Conservation (phyloP, 108 stramenopile species). For the Skeletonema costatum region DNA sequence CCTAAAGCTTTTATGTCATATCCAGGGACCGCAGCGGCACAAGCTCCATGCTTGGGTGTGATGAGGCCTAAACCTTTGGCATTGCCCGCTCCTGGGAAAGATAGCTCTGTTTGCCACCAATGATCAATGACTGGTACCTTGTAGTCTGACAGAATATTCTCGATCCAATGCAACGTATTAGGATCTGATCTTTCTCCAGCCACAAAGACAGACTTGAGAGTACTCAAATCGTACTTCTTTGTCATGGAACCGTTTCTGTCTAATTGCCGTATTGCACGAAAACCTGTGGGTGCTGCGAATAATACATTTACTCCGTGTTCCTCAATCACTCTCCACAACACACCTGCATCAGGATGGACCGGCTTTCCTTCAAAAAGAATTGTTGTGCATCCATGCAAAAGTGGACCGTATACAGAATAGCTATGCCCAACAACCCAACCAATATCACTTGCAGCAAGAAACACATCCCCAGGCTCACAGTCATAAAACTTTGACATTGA, state of each 20-base stretch:
- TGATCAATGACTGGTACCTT: conserved; percentile 62
- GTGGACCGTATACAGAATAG: conserved; percentile 75
- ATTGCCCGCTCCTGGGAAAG: conserved; percentile 50
- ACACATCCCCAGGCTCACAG: conserved; percentile 67
- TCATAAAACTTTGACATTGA: conserved; percentile 68
- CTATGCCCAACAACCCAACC: conserved; percentile 84
- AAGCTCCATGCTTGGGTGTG: conserved; percentile 48
- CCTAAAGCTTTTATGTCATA: conserved; percentile 53
- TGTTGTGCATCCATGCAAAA: conserved; percentile 69
- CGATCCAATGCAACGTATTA: conserved; percentile 69
- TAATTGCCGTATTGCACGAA: conserved; percentile 73
- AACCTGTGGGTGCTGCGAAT: conserved; percentile 83
- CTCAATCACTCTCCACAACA: conserved; percentile 73
- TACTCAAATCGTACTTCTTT: conserved; percentile 52
- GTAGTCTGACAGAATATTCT: conserved; percentile 36
- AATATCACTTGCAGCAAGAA: conserved; percentile 72
- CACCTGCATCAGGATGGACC: conserved; percentile 76
- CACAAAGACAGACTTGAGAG: conserved; percentile 55
- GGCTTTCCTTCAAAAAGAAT: conserved; percentile 87
- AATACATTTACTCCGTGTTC: conserved; percentile 65
- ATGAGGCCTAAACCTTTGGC: conserved; percentile 50
- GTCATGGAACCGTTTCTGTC: conserved; percentile 49
- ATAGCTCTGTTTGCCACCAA: conserved; percentile 85
- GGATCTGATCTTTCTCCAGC: conserved; percentile 82
- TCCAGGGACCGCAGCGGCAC: conserved; percentile 60